These are phyloP conservation scores for Chamaecyparis obtusa DNA, from an alignment of 75 land plant genomes.

Conservation along the genomic window DNA sequence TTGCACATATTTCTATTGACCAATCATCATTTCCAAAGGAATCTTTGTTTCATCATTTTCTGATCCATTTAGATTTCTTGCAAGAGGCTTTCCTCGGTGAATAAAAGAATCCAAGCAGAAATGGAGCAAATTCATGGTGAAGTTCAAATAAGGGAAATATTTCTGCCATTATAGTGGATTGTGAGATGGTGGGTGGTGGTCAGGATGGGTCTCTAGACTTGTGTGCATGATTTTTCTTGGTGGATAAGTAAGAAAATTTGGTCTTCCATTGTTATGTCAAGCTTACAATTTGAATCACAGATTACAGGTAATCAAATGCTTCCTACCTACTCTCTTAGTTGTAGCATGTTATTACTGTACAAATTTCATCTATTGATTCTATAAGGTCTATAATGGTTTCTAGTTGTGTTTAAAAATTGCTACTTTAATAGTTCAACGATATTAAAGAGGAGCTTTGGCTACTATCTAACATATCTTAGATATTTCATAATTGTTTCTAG, in stretches of 20 bases:
- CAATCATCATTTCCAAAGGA: no score
- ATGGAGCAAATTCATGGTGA: background rate
- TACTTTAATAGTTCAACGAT: no score
- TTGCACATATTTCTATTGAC: no score
- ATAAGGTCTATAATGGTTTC: no score
- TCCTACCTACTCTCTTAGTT: background rate
- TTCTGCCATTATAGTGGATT: slow-evolving; percentile 52
- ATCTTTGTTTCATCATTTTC: no score
- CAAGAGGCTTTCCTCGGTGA: background rate
- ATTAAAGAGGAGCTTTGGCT: no score
- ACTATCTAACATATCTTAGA: no score
- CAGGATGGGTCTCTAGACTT: slow-evolving; percentile 68
- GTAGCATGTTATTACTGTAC: background rate
- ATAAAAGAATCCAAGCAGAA: background rate
- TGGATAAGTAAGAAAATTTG: slow-evolving; percentile 70
- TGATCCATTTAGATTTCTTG: background rate
- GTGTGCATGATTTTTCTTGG: slow-evolving; percentile 72
- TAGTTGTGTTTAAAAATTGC: no score
- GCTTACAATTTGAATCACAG: slow-evolving; percentile 57
- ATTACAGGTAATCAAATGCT: slow-evolving; percentile 50
- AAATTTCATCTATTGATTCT: slow-evolving; percentile 14
- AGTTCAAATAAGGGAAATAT: background rate
- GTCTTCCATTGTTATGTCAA: slow-evolving; percentile 59
- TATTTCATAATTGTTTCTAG: no score
- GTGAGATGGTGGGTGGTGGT: slow-evolving; percentile 90